Evolutionary conservation across 306 rosid species (phyloP), one percentile per base, ranked within the genome.

Genomic region (Astragalus membranaceus): DNA sequence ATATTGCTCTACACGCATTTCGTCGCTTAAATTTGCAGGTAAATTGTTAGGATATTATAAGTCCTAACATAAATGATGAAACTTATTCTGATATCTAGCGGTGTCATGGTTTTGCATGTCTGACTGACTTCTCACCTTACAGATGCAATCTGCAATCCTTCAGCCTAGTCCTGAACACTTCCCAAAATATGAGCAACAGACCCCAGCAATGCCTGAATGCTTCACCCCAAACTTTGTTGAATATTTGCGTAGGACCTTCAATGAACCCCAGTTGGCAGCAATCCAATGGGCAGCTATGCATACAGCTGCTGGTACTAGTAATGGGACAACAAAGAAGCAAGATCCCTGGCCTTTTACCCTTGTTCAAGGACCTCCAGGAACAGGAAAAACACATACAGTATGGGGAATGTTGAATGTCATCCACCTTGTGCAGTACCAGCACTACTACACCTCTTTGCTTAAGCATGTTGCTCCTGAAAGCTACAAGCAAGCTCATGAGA

Each of bases 331-430:
- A 42, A 94, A 88, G 85, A 88, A 84, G 87, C 98, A 89, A 84
- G 98, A 92, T 63, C 98, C 99, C 6, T 94, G 99, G 99, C 99
- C 99, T 20, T 94, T 94, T 74, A 94, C 99, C 41, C 99, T 94
- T 64, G 99, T 94, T 63, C 99, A 94, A 79, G 99, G 99, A 58
- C 99, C 99, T 77, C 99, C 99, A 6, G 99, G 99, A 60, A 94
- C 99, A 47, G 99, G 99, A 61, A 94, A 94, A 91, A 94, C 99
- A 2, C 99, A 94, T 79, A 94, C 99, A 26, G 99, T 94, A 13
- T 94, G 99, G 99, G 99, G 99, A 86, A 94, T 94, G 99, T 84
- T 94, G 78, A 94, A 94, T 66, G 99, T 94, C 75, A 94, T 91
- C 83, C 99, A 94, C 79, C 86, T 94, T 81, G 99, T 94, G 75